These are phyloP conservation scores for Spathaspora hagerdaliae DNA, from an alignment of 805 yeast species.

Conservation along the genomic window DNA sequence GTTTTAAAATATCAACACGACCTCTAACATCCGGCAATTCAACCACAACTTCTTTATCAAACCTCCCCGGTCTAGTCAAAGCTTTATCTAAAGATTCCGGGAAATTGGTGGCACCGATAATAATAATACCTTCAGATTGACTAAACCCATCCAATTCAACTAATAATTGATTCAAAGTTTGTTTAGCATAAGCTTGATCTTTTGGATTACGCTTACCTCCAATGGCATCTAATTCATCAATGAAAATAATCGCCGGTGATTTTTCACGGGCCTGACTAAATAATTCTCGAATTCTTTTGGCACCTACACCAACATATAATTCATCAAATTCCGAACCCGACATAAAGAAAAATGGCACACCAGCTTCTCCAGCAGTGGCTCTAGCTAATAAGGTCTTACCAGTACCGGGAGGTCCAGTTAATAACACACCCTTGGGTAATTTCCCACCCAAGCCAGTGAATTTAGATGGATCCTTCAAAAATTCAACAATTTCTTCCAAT, in stretches of 20 bases:
- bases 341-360: slow-evolving; percentile 97
- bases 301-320: slow-evolving; percentile 98
- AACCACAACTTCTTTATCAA: slow-evolving; percentile 92
- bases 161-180: slow-evolving; percentile 90
- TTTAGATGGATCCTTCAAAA: slow-evolving; percentile 91
- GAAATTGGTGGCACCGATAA: slow-evolving; percentile 97
- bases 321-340: slow-evolving; percentile 98
- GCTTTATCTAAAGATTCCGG: slow-evolving; percentile 97
- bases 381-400: slow-evolving; percentile 96
- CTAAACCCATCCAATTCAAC: slow-evolving; percentile 96
- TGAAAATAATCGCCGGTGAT: slow-evolving; percentile 95
- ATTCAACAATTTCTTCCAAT: slow-evolving; percentile 96
- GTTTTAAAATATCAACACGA: slow-evolving; percentile 84
- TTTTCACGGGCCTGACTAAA: slow-evolving; percentile 90
- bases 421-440: slow-evolving; percentile 91
- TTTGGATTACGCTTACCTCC: slow-evolving; percentile 97
- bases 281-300: slow-evolving; percentile 92
- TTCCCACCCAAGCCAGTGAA: slow-evolving; percentile 97
- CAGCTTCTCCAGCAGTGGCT: slow-evolving; percentile 99
- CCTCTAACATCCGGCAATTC: slow-evolving; percentile 98
- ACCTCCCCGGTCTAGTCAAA: slow-evolving; percentile 95
- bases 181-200: slow-evolving; percentile 98
- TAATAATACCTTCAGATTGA: slow-evolving; percentile 87
- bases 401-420: slow-evolving; percentile 99
- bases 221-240: slow-evolving; percentile 97